Percentiles rank a stretch among this genome's conserved stretches.
These are phyloP conservation scores for Amborella trichopoda DNA, from an alignment of 164 flowering plant species.

Conservation along the genomic window DNA sequence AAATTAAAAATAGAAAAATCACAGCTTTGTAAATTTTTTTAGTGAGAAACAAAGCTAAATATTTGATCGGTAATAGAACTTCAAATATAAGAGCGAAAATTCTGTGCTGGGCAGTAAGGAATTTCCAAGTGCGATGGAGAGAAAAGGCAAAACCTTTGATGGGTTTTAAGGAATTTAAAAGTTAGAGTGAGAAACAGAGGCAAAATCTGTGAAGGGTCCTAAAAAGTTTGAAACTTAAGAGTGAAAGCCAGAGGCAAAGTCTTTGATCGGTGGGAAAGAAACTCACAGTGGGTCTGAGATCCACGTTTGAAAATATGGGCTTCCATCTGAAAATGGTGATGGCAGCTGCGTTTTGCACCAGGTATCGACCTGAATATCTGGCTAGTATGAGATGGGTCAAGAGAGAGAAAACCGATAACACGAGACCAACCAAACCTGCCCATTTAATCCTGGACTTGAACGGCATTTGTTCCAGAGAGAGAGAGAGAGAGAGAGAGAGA, in stretches of 20 bases:
- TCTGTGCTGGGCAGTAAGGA: background rate
- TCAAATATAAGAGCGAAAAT: too few species aligned
- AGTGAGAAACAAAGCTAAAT: too few species aligned
- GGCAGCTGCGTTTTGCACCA: slow-evolving; percentile 41
- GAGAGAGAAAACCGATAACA: slow-evolving; percentile 62
- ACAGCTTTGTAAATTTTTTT: too few species aligned
- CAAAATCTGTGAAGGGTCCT: background rate
- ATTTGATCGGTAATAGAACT: too few species aligned
- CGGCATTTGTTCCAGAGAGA: slow-evolving; percentile 15
- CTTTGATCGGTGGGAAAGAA: background rate
- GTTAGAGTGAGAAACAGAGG: background rate
- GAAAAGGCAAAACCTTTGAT: background rate
- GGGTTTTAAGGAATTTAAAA: background rate
- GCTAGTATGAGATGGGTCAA: slow-evolving; percentile 75
- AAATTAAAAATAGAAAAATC: too few species aligned
- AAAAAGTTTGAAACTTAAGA: background rate
- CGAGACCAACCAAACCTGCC: slow-evolving; percentile 65
- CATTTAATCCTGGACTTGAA: slow-evolving; percentile 67
- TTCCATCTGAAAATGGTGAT: slow-evolving; percentile 78
- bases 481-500: background rate
- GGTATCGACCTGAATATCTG: slow-evolving; percentile 41
- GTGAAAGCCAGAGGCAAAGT: background rate
- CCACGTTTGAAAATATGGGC: slow-evolving; percentile 48
- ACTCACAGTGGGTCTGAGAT: slow-evolving; percentile 40
- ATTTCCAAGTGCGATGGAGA: background rate